Evolutionary conservation across 2,329 filamentous ascomycete species (phyloP).

Genomic region (Talaromyces pinophilus): DNA sequence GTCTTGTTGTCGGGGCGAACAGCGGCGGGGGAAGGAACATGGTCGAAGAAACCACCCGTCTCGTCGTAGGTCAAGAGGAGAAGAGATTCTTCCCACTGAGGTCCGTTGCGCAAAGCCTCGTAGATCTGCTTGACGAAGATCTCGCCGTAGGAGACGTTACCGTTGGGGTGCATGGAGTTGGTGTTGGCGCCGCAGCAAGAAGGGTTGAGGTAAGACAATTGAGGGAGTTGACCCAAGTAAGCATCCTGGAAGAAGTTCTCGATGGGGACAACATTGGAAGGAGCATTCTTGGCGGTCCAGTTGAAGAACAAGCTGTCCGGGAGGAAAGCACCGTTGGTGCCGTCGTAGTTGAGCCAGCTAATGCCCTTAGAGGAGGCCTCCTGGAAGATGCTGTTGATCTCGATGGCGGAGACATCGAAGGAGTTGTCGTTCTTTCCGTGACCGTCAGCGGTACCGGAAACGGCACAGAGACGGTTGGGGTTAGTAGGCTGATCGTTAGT

Average conservation of each 20-base stretch:
- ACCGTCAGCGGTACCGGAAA: slow-evolving; percentile 37
- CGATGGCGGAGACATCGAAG: slow-evolving; percentile 34
- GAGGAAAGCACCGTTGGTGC: slow-evolving; percentile 32
- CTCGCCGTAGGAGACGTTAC: slow-evolving; percentile 40
- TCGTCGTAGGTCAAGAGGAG: slow-evolving; percentile 41
- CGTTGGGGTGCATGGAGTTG: slow-evolving; percentile 36
- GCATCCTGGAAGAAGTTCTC: slow-evolving; percentile 40
- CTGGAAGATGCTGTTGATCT: slow-evolving; percentile 45
- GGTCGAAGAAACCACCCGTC: slow-evolving; percentile 42
- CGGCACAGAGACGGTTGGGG: slow-evolving; percentile 43
- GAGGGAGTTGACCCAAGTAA: slow-evolving; percentile 33
- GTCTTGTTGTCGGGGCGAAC: slow-evolving; percentile 38
- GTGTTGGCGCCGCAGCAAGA: slow-evolving; percentile 44
- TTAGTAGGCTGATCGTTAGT: slow-evolving; percentile 40
- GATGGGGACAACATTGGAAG: slow-evolving; percentile 35
- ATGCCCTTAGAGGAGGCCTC: slow-evolving; percentile 36
- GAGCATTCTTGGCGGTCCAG: slow-evolving; percentile 36
- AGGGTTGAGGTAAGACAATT: slow-evolving; percentile 42
- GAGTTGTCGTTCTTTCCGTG: slow-evolving; percentile 37
- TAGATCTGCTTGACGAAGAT: slow-evolving; percentile 42
- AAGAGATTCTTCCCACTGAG: slow-evolving; percentile 41
- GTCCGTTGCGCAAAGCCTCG: slow-evolving; percentile 37
- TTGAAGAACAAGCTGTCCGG: slow-evolving; percentile 38
- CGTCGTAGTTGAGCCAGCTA: slow-evolving; percentile 42
- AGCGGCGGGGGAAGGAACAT: slow-evolving; percentile 37